These are phyloP conservation scores for Volvariella surrecta DNA, from an alignment of 1,284 basidiomycete genomes.

Conservation along the genomic window DNA sequence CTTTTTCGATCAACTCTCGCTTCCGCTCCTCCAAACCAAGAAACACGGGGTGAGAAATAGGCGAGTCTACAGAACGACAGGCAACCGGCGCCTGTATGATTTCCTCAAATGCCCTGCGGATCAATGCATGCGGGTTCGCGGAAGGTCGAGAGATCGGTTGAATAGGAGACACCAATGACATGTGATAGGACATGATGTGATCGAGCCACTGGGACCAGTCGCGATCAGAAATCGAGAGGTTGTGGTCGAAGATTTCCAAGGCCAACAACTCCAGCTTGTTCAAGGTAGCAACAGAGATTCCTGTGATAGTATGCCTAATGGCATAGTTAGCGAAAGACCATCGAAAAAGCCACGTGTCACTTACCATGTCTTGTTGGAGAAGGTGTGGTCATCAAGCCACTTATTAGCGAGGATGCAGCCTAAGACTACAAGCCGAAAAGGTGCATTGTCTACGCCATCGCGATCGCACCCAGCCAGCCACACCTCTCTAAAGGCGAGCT, in stretches of 20 bases:
- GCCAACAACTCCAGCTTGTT: constrained; percentile 65
- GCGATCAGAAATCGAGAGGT: constrained; percentile 53
- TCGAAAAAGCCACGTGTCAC: constrained; percentile 17
- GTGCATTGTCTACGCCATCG: constrained; percentile 47
- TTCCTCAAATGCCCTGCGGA: constrained; percentile 63
- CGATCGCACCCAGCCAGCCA: constrained; percentile 43
- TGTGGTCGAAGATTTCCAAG: constrained; percentile 58
- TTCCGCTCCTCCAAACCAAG: constrained; percentile 57
- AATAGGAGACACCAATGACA: constrained; percentile 49
- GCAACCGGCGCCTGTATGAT: constrained; percentile 41
- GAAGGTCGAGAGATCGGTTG: constrained; percentile 77
- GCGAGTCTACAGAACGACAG: constrained; percentile 14
- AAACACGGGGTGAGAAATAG: constrained; percentile 54
- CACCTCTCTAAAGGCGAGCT: constrained; percentile 51
- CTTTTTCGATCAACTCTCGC: constrained; percentile 37
- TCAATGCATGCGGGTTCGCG: constrained; percentile 53
- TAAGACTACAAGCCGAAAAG: constrained; percentile 70
- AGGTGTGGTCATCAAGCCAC: constrained; percentile 89
- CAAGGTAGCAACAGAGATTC: constrained; percentile 55
- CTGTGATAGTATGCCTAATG: constrained; percentile 69
- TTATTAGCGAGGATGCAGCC: constrained; percentile 88
- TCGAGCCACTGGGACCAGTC: constrained; percentile 66
- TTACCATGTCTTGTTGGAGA: constrained; percentile 88
- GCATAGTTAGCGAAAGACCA: constrained; percentile 5
- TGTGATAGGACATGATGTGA: constrained; percentile 55